Evolutionary conservation across 495 filamentous ascomycete genomes (phyloP).

Genomic region (Gamarada debralockiae): DNA sequence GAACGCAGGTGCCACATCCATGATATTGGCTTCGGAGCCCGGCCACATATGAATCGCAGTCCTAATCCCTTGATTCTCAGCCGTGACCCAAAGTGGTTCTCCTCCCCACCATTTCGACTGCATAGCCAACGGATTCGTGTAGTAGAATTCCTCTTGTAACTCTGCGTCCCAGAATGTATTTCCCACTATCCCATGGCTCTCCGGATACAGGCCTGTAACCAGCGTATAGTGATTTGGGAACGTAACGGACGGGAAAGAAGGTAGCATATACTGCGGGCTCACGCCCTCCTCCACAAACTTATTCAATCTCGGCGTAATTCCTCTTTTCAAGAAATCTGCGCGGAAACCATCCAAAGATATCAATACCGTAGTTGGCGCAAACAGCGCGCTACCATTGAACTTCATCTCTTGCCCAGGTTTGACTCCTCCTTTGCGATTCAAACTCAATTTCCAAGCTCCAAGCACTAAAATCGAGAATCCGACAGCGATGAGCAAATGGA

Average conservation of each 20-base stretch:
- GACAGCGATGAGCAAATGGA: slow-evolving; percentile 47
- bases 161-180: slow-evolving; percentile 91
- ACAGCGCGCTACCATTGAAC: slow-evolving; percentile 81
- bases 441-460: slow-evolving; percentile 44
- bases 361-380: slow-evolving; percentile 86
- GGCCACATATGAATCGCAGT: slow-evolving; percentile 98
- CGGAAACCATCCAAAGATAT: slow-evolving; percentile 96
- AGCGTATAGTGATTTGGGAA: slow-evolving; percentile 98
- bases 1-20: slow-evolving; percentile 62
- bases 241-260: slow-evolving; percentile 92
- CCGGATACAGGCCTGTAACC: slow-evolving; percentile 87
- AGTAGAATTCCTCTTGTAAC: slow-evolving; percentile 76
- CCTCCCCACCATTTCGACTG: slow-evolving; percentile 89
- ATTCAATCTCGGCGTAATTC: slow-evolving; percentile 78
- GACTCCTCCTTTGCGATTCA: slow-evolving; percentile 28
- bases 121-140: slow-evolving; percentile 74
- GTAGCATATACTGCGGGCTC: slow-evolving; percentile 85
- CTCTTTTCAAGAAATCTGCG: slow-evolving; percentile 86
- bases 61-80: slow-evolving; percentile 70
- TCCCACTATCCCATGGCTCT: slow-evolving; percentile 88
- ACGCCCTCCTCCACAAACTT: slow-evolving; percentile 78
- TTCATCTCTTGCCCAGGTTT: slow-evolving; percentile 25
- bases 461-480: slow-evolving; percentile 47
- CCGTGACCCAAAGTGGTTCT: slow-evolving; percentile 90
- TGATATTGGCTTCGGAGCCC: slow-evolving; percentile 80